phyloP scores from a whole-genome alignment of 2,329 filamentous ascomycete species.

The Botrytis galanthina region DNA sequence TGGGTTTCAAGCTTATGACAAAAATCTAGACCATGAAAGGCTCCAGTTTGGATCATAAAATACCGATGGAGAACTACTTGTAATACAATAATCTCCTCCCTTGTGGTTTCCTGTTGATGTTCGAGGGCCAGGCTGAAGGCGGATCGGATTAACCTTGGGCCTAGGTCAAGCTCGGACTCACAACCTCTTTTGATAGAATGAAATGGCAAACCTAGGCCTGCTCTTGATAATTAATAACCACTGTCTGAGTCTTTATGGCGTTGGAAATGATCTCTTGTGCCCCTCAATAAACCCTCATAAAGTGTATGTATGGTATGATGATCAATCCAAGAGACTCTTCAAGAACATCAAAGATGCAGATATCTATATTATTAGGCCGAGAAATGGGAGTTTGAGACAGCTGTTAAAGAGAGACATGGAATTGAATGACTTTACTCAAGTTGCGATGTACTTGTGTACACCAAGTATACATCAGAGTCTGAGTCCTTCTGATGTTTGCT shows the following conservation, averaged over 20 bases:
- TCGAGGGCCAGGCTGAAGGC: slow-evolving; percentile 10
- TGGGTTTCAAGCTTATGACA: background rate
- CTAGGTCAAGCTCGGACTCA: background rate
- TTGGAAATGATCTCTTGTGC: background rate
- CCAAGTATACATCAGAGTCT: background rate
- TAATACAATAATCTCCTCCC: background rate
- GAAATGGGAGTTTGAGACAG: background rate
- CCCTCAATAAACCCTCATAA: background rate
- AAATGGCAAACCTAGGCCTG: background rate
- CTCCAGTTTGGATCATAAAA: background rate
- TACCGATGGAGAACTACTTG: background rate
- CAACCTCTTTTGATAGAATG: background rate
- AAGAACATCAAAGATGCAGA: background rate
- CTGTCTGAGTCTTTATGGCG: background rate
- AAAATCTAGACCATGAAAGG: background rate
- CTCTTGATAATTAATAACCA: background rate
- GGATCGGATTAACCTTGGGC: background rate
- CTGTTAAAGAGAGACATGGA: background rate
- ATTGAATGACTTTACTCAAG: background rate
- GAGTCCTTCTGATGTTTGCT: background rate
- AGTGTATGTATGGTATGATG: slow-evolving; percentile 1
- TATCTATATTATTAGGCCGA: background rate
- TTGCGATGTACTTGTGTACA: background rate
- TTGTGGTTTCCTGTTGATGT: background rate
- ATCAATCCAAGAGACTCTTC: background rate